Evolutionary conservation across 768 basidiomycete genomes (phyloP), one percentile per base, ranked within the genome.

Genomic region (Suillus subalutaceus): DNA sequence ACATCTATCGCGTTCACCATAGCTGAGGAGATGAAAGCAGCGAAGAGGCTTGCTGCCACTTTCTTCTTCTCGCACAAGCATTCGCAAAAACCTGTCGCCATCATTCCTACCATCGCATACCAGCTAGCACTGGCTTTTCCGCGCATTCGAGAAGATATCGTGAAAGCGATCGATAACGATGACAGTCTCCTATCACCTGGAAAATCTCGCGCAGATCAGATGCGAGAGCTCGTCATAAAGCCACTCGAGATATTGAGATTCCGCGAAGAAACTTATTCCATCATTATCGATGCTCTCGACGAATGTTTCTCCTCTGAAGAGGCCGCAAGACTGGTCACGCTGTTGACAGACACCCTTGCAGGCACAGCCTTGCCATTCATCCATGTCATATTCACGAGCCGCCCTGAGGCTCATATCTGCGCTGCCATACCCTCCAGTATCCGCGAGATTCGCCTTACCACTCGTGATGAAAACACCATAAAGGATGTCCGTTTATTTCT

Each of bases 11-110:
- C 30, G 4, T 55, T 32, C 16, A 32, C 53, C 0, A 18, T 55
- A 18, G 53, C 53, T 9, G 53, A 55, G 30, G 30, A 55, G 9
- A 18, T 32, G 53, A 55, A 55, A 55, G 9, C 9, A 37, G 68
- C 59, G 13, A 7, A 26, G 15, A 68, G 68, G 44, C 69, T 71
- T 8, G 69, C 65, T 26, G 70, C 67, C 6, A 65, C 65, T 0
- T 71, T 71, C 23, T 71, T 71, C 23, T 71, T 71, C n/a, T 65
- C 71, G 16, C 64, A 65, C 15, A 64, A 61, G 4, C 67, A 68
- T 18, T 64, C 63, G 7, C 67, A 68, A 35, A 55, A 55, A 10
- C 8, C 18, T 18, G 32, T 48, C 7, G 37, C 56, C 2, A 46
- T 71, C 9, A 65, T 71, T 59, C 67, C 67, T 3, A 70, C 71